Evolutionary conservation across 2,329 filamentous ascomycete genomes (phyloP).

Genomic region (Pezicula radicicola): DNA sequence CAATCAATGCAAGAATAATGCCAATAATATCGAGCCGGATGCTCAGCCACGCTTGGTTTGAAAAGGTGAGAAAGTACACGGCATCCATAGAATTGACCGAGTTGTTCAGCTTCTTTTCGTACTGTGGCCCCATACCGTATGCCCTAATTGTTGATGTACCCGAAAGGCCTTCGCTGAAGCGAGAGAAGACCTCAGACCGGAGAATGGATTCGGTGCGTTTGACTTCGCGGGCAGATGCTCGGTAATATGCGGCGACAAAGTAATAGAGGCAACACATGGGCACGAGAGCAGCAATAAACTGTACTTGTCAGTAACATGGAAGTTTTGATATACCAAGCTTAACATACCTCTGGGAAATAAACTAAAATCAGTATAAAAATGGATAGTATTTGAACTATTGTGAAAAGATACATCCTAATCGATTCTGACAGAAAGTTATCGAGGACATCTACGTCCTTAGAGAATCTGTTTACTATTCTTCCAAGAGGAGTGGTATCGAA

Average conservation of each 20-base stretch:
- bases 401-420: slow-evolving; percentile 87
- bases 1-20: slow-evolving; percentile 82
- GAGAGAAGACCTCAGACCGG: slow-evolving; percentile 83
- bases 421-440: slow-evolving; percentile 85
- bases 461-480: slow-evolving; percentile 82
- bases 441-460: slow-evolving; percentile 90
- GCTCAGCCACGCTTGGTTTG: slow-evolving; percentile 92
- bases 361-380: slow-evolving; percentile 86
- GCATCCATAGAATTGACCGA: slow-evolving; percentile 89
- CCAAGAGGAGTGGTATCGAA: slow-evolving; percentile 71
- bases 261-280: slow-evolving; percentile 59
- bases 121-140: slow-evolving; percentile 79
- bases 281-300: slow-evolving; percentile 61
- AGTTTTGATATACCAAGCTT: not conserved
- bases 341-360: slow-evolving; percentile 58
- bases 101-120: slow-evolving; percentile 64
- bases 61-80: slow-evolving; percentile 92
- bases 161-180: slow-evolving; percentile 84
- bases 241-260: slow-evolving; percentile 62
- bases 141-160: slow-evolving; percentile 85
- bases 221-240: slow-evolving; percentile 84
- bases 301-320: slow-evolving; percentile 24
- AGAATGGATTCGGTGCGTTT: slow-evolving; percentile 92
- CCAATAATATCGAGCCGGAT: slow-evolving; percentile 78
- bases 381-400: slow-evolving; percentile 72